Evolutionary conservation across 257 asterid species (phyloP).

Genomic region (Oldenlandia corymbosa): DNA sequence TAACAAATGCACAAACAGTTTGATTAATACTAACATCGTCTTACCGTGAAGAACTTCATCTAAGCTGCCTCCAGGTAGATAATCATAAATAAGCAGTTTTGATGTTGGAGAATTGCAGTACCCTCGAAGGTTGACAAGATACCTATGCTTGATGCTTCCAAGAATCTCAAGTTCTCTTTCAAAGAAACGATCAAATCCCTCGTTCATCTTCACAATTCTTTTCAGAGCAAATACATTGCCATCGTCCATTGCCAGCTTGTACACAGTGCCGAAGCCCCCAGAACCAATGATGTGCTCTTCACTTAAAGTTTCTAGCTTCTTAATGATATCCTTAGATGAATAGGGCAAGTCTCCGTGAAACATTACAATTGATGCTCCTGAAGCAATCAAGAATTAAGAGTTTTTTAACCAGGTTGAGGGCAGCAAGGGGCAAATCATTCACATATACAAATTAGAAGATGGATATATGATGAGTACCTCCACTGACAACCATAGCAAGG

Average conservation of each 20-base stretch:
- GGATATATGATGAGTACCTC: constrained; percentile 53
- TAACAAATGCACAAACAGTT: constrained; percentile 6
- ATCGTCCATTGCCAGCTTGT: constrained; percentile 91
- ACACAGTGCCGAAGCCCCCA: constrained; percentile 94
- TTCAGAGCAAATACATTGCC: constrained; percentile 81
- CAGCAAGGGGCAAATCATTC: constrained; percentile 5
- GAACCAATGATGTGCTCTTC: constrained; percentile 85
- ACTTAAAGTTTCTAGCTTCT: constrained; percentile 65
- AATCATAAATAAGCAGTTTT: constrained; percentile 75
- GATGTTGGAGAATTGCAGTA: constrained; percentile 85
- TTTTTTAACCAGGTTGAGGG: constrained; percentile 9
- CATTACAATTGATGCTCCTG: constrained; percentile 94
- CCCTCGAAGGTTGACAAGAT: constrained; percentile 84
- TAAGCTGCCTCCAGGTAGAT: constrained; percentile 79
- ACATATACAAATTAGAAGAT: background rate
- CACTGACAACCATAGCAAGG: constrained; percentile 73
- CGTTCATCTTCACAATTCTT: constrained; percentile 74
- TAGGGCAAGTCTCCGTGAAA: constrained; percentile 97
- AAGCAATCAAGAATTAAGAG: constrained; percentile 11
- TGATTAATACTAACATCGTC: constrained; percentile 12
- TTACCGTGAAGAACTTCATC: constrained; percentile 87
- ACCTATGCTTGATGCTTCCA: constrained; percentile 84
- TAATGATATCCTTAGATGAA: constrained; percentile 81
- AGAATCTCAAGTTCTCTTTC: constrained; percentile 94
- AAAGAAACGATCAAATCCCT: constrained; percentile 77